These are phyloP conservation scores for Solanum phureja DNA, from an alignment of 257 asterid genomes.

Conservation along the genomic window DNA sequence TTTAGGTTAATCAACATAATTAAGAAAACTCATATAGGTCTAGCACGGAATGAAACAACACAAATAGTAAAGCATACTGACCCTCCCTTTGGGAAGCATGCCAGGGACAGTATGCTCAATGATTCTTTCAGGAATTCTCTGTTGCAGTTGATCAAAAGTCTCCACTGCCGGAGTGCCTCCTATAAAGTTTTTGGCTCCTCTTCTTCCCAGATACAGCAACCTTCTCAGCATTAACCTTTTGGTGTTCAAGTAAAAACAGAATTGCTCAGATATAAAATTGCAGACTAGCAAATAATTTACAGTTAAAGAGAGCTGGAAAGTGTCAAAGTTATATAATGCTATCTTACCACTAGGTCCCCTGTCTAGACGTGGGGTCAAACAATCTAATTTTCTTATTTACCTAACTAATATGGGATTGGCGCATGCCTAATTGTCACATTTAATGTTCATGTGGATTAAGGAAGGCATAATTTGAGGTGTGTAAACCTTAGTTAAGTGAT, in stretches of 20 bases:
- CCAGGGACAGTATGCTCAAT: slow-evolving; percentile 95
- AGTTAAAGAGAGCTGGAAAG: neutral
- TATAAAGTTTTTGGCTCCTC: slow-evolving; percentile 74
- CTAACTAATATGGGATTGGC: neutral
- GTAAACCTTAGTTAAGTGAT: neutral
- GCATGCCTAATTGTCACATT: neutral
- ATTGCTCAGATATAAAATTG: neutral
- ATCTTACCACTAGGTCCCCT: neutral
- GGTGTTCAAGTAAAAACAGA: neutral
- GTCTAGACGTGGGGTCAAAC: neutral
- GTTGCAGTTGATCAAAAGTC: slow-evolving; percentile 87
- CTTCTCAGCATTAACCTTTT: slow-evolving; percentile 86
- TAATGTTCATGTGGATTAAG: neutral
- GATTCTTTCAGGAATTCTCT: slow-evolving; percentile 80
- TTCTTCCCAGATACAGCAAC: slow-evolving; percentile 87
- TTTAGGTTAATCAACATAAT: neutral
- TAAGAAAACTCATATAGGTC: neutral
- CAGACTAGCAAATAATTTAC: neutral
- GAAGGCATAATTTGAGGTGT: neutral
- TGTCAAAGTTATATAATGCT: neutral
- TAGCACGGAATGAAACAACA: neutral
- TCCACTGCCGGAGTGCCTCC: slow-evolving; percentile 88
- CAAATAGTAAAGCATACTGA: slow-evolving; percentile 20
- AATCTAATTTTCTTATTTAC: neutral
- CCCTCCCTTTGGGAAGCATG: slow-evolving; percentile 94